Percentiles rank a stretch among this genome's conserved stretches.
phyloP scores from a whole-genome alignment of 352 stramenopile genomes.

The Elongisporangium anandrum region DNA sequence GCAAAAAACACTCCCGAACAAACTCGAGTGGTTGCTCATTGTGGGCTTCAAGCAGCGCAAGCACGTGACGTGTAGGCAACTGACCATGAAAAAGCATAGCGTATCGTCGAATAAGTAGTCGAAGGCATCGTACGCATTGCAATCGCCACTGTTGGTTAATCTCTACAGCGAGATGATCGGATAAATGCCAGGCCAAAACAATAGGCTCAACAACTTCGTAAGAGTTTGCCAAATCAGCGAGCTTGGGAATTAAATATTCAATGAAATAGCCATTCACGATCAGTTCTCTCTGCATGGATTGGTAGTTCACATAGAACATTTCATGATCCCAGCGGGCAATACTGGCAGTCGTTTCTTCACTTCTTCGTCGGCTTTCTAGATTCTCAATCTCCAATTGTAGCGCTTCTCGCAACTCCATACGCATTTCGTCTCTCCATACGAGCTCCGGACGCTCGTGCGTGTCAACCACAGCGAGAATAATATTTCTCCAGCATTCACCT shows the following conservation, averaged over 20 bases:
- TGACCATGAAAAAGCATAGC: conserved; percentile 79
- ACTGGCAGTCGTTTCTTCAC: conserved; percentile 14
- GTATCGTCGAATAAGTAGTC: conserved; percentile 67
- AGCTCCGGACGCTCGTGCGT: conserved; percentile 68
- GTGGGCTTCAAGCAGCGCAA: conserved; percentile 60
- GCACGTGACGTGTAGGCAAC: conserved; percentile 50
- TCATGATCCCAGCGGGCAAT: conserved; percentile 67
- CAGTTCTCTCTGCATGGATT: conserved; percentile 67
- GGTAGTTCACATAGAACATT: conserved; percentile 76
- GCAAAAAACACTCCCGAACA: conserved; percentile 69
- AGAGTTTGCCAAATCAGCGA: conserved; percentile 53
- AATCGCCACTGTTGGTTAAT: conserved; percentile 52
- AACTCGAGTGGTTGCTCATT: conserved; percentile 38
- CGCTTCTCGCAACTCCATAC: conserved; percentile 45
- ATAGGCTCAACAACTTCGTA: conserved; percentile 74
- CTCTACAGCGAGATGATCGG: conserved; percentile 63
- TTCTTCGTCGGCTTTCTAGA: conserved; percentile 23
- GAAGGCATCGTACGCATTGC: conserved; percentile 60
- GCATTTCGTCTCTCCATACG: conserved; percentile 71
- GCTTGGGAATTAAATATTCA: conserved; percentile 61
- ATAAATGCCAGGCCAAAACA: conserved; percentile 78
- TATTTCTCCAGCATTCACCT: conserved; percentile 70
- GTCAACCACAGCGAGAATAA: conserved; percentile 49
- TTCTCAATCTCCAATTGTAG: conserved; percentile 50
- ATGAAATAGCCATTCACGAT: conserved; percentile 82